These are phyloP conservation scores for Candida boleticola DNA, from an alignment of 805 yeast genomes.

Conservation along the genomic window DNA sequence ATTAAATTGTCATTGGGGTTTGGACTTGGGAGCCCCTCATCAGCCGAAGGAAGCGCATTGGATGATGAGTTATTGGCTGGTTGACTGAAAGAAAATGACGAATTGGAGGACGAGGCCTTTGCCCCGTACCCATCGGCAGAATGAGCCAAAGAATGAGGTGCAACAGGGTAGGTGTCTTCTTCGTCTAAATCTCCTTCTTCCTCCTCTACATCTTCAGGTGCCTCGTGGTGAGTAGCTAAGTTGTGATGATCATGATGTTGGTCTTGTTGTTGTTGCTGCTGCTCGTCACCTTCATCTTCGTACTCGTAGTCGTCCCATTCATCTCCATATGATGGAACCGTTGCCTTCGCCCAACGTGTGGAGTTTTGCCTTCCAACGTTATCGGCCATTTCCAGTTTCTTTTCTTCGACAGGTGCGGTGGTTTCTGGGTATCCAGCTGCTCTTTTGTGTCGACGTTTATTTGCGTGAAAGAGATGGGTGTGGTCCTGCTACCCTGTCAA, in stretches of 20 bases:
- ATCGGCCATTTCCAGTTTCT: conserved; percentile 22
- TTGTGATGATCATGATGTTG: background rate
- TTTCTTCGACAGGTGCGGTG: background rate
- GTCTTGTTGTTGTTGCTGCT: background rate
- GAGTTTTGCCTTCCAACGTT: conserved; percentile 43
- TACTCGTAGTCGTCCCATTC: conserved; percentile 39
- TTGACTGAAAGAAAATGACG: background rate
- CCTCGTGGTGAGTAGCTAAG: background rate
- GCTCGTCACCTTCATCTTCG: conserved; percentile 11
- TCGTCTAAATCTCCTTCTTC: background rate
- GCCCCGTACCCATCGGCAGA: background rate
- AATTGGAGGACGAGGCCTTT: conserved; percentile 4
- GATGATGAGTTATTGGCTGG: background rate
- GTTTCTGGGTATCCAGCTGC: too few relatives aligned
- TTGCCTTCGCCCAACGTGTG: conserved; percentile 42
- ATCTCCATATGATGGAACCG: conserved; percentile 42
- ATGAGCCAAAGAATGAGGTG: background rate
- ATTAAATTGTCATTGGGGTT: conserved; percentile 19
- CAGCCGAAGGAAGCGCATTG: background rate
- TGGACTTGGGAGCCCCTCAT: background rate
- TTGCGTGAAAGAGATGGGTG: too few relatives aligned
- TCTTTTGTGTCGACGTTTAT: too few relatives aligned
- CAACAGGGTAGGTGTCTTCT: background rate
- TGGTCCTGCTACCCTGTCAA: too few relatives aligned
- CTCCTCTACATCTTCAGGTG: background rate